These are phyloP conservation scores for Mycena latifolia DNA, from an alignment of 768 basidiomycete species.

Conservation along the genomic window DNA sequence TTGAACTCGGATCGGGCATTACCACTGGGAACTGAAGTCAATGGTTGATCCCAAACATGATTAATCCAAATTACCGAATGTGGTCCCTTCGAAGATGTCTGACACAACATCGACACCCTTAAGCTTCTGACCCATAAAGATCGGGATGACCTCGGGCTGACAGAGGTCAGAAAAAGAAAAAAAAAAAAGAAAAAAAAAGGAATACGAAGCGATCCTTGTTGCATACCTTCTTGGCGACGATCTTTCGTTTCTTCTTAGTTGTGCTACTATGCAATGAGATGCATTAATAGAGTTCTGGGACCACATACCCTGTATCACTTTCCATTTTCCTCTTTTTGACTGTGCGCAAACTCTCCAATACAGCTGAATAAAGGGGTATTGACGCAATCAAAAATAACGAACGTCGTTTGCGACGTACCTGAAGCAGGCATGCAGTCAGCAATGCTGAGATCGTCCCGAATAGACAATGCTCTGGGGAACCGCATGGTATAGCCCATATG, in stretches of 20 bases:
- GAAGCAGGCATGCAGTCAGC: conserved; percentile 81
- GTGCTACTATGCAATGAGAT: conserved; percentile 11
- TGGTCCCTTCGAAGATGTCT: conserved; percentile 78
- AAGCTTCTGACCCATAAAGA: conserved; percentile 74
- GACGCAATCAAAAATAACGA: background rate
- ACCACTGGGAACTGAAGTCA: conserved; percentile 64
- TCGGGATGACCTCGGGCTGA: conserved; percentile 72
- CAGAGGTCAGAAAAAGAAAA: too few relatives aligned
- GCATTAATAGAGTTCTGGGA: background rate
- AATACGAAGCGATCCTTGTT: background rate
- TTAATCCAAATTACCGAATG: conserved; percentile 69
- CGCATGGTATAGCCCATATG: conserved; percentile 92
- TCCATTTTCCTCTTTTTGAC: conserved; percentile 85
- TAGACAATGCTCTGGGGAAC: conserved; percentile 87
- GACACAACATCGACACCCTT: conserved; percentile 71
- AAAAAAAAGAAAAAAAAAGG: background rate
- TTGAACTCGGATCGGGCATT: conserved; percentile 79
- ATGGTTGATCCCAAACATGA: background rate
- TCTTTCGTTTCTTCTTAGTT: conserved; percentile 72
- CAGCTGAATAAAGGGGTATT: conserved; percentile 49
- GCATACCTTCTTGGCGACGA: conserved; percentile 62
- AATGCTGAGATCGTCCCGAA: conserved; percentile 82
- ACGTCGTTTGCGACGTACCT: conserved; percentile 54
- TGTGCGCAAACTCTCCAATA: conserved; percentile 70
- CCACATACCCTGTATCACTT: conserved; percentile 62